Percentiles rank a stretch among this genome's conserved stretches.
phyloP scores from a whole-genome alignment of 768 basidiomycete genomes.

The Termitomyces titanicus region DNA sequence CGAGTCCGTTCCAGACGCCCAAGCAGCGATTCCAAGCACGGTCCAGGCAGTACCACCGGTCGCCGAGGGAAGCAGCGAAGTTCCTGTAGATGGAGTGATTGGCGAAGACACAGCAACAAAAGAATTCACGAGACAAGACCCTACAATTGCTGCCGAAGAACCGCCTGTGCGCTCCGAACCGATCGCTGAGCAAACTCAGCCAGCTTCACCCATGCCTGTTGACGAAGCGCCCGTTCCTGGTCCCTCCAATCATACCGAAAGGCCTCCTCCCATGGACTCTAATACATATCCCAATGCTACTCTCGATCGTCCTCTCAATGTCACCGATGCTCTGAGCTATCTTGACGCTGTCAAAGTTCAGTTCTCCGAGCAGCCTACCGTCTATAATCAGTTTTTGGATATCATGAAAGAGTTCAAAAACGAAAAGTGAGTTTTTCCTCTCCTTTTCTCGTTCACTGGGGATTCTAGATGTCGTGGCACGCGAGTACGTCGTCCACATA shows the following conservation, averaged over 20 bases:
- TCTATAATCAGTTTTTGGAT: slow-evolving; percentile 91
- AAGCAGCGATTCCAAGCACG: background rate
- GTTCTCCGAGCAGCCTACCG: slow-evolving; percentile 90
- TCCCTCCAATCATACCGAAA: slow-evolving; percentile 1
- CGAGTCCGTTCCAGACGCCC: background rate
- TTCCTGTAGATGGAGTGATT: slow-evolving; percentile 6
- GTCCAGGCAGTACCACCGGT: background rate
- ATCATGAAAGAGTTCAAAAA: slow-evolving; percentile 99
- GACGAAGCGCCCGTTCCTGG: slow-evolving; percentile 13
- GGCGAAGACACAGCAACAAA: slow-evolving; percentile 6
- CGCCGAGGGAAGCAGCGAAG: slow-evolving; percentile 9
- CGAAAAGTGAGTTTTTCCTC: slow-evolving; percentile 58
- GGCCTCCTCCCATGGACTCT: slow-evolving; percentile 23
- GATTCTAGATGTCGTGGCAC: background rate
- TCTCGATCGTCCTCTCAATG: slow-evolving; percentile 72
- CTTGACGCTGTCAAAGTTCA: slow-evolving; percentile 91
- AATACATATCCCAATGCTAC: slow-evolving; percentile 26
- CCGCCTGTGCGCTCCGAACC: slow-evolving; percentile 7
- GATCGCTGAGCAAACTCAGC: slow-evolving; percentile 5
- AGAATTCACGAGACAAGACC: slow-evolving; percentile 6
- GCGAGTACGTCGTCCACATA: background rate
- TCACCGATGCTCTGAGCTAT: slow-evolving; percentile 90
- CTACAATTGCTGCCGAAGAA: slow-evolving; percentile 8
- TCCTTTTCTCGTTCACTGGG: background rate
- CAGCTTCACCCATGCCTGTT: slow-evolving; percentile 10